A percentile compares a stretch with the other conserved stretches of the same genome.
Evolutionary conservation across 2,329 filamentous ascomycete genomes (phyloP).

Genomic region (Penicillium frequentans): DNA sequence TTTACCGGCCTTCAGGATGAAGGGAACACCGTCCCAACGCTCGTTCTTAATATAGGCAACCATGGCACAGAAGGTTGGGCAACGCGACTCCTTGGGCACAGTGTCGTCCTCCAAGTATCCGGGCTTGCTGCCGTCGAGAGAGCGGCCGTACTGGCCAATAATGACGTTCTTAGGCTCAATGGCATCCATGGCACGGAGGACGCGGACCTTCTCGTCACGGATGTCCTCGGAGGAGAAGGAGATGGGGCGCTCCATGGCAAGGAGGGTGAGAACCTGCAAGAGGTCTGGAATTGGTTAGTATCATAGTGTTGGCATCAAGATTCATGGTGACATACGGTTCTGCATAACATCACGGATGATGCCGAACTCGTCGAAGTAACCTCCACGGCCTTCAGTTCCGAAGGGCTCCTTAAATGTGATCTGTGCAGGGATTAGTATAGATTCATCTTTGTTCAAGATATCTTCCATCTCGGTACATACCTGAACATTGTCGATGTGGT

Average conservation of each 20-base stretch:
- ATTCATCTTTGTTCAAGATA: not conserved
- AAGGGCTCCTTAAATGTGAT: constrained; percentile 99
- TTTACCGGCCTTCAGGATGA: constrained; percentile 99
- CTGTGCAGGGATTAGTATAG: constrained; percentile 32
- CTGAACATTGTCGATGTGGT: constrained; percentile 99
- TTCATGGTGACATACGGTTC: constrained; percentile 62
- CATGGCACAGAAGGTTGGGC: constrained; percentile 96
- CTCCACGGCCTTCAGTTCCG: constrained; percentile 93
- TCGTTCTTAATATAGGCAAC: constrained; percentile 99
- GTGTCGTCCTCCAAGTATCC: constrained; percentile 99
- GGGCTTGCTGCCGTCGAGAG: constrained; percentile 92
- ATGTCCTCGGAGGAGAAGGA: constrained; percentile 98
- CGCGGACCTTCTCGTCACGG: constrained; percentile 95
- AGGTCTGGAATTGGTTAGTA: constrained; percentile 57
- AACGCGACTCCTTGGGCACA: constrained; percentile 93
- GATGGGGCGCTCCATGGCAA: constrained; percentile 97
- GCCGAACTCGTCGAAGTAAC: constrained; percentile 99
- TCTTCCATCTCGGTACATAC: constrained; percentile 33
- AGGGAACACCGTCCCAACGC: constrained; percentile 97
- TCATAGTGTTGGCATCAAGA: not conserved
- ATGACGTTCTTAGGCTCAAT: constrained; percentile 99
- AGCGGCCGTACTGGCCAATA: constrained; percentile 97
- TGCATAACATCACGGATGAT: constrained; percentile 99
- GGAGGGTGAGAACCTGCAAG: constrained; percentile 89
- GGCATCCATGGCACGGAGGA: constrained; percentile 85